Conservation (phyloP, 306 rosid genomes). For the Glycyrrhiza uralensis region DNA sequence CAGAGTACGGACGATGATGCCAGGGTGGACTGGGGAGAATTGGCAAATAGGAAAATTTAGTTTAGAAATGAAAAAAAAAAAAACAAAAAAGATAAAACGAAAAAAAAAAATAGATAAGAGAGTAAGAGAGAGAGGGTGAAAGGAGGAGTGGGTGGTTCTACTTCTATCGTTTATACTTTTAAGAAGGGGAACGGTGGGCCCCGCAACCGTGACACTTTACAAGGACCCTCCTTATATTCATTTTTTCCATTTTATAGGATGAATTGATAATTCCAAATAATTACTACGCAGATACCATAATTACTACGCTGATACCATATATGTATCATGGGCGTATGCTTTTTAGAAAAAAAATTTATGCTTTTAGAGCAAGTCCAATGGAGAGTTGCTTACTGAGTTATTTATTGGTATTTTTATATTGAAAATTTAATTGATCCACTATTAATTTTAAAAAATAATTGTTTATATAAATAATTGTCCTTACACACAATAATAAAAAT, state of each 20-base stretch:
- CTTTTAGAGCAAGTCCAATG: no score
- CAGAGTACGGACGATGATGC: slow-evolving; percentile 80
- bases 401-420: no score
- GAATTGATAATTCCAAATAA: background rate
- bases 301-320: no score
- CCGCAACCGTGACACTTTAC: slow-evolving; percentile 21
- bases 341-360: no score
- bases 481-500: no score
- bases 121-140: background rate
- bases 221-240: background rate
- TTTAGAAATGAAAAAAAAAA: background rate
- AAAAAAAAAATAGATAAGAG: background rate
- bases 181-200: slow-evolving; percentile 6
- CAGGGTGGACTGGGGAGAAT: slow-evolving; percentile 59
- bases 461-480: no score
- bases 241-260: background rate
- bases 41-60: slow-evolving; percentile 48
- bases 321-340: no score
- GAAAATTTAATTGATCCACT: no score
- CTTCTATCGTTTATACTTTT: slow-evolving; percentile 31
- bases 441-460: no score
- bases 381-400: no score
- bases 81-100: background rate
- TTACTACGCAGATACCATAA: no score
- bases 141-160: slow-evolving; percentile 3